Base-by-base conservation (phyloP, 768 basidiomycete species). In the Cytidiella melzeri region DNA sequence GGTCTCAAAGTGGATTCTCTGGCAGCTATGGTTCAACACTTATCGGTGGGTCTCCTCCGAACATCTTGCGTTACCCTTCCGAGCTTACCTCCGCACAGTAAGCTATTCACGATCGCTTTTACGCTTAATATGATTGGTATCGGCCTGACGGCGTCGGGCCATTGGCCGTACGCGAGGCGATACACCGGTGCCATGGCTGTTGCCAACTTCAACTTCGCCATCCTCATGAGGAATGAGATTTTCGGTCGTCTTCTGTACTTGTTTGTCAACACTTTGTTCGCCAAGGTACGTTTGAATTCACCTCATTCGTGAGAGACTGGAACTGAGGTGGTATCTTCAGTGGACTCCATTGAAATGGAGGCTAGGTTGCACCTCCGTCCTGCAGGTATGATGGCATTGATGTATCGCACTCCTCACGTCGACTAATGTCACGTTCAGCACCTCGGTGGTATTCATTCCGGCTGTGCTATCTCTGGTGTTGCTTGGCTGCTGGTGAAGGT, bases 151-250 rank as follows among this genome's bases (percentile, higher is more conserved):
- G 76, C 76, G 4, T 70, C 74, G 23, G 80, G 77, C 15, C 73
- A 74, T 45, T 92, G 84, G 81, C 71, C 73, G 19, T 92, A 92
- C 58, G 79, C 85, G 3, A 67, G 70, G 15, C 64, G 69, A 48
- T 84, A 84, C 57, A 76, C 82, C 15, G 81, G 85, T 56, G 84
- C 85, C 10, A 73, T 88, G 49, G 83, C 84, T 7, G 71, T 84
- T 5, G 89, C 85, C 0, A 92, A 92, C 56, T 64, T 92, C 42
- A 77, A 81, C 55, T 67, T 77, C 21, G 79, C 87, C 4, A 80
- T 91, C 48, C 72, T 92, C 19, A 79, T 87, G 72, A 75, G 89
- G 19, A 92, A 92, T 57, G 89, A 92, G 56, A 69, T 89, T 1
- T 91, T 91, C 54, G 85, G 87, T 9, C 83, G 89, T n/a, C 64